Evolutionary conservation across 768 basidiomycete genomes (phyloP).

Genomic region (Mycena venus): DNA sequence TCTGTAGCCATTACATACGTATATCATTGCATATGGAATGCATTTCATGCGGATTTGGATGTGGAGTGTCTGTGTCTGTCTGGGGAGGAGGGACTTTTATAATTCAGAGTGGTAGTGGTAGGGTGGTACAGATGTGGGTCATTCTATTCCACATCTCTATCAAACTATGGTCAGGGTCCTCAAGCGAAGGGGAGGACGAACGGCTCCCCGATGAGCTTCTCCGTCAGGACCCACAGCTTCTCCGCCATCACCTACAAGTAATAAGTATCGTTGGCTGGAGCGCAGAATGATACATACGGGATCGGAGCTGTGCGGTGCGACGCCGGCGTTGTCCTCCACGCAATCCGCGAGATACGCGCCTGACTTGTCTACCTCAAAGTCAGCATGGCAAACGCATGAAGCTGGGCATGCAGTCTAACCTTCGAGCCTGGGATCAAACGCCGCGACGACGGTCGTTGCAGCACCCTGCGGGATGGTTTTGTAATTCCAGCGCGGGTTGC

Average conservation of each 20-base stretch:
- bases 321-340: not conserved
- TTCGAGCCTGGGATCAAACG: constrained; percentile 20
- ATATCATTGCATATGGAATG: not conserved
- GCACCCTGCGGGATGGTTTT: constrained; percentile 25
- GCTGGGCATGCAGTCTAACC: not conserved
- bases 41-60: not conserved
- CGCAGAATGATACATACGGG: not conserved
- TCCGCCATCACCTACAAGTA: not conserved
- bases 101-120: too few relatives aligned
- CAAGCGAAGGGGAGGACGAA: not conserved
- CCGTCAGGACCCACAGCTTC: constrained; percentile 10
- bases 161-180: too few relatives aligned
- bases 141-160: too few relatives aligned
- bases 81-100: too few relatives aligned
- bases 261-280: too few relatives aligned
- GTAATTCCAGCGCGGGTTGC: not conserved
- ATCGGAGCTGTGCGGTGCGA: constrained; percentile 15
- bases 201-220: constrained; percentile 1
- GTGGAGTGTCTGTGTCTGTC: too few relatives aligned
- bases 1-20: not conserved
- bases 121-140: too few relatives aligned
- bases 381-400: not conserved
- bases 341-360: constrained; percentile 16
- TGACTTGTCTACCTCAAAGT: not conserved
- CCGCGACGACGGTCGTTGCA: constrained; percentile 25